These are phyloP conservation scores for Artemisia annua DNA, from an alignment of 129 eudicot genomes.

Conservation along the genomic window DNA sequence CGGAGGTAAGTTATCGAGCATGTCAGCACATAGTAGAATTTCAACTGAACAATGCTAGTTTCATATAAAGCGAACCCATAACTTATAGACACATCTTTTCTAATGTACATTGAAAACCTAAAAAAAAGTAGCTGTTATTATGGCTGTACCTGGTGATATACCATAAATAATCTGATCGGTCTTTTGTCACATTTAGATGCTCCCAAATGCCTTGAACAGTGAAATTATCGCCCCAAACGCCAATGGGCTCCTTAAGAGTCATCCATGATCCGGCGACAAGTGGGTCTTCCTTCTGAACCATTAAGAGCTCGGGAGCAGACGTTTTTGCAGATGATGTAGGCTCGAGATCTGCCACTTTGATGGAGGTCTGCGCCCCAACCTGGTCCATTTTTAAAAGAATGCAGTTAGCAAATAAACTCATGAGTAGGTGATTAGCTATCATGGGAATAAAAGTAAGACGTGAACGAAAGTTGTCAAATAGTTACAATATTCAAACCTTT, in stretches of 20 bases:
- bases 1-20: neutral
- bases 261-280: too few relatives aligned
- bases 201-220: slow-evolving; percentile 80
- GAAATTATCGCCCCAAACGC: slow-evolving; percentile 69
- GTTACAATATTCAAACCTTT: neutral
- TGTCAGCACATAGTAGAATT: neutral
- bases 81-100: too few relatives aligned
- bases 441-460: neutral
- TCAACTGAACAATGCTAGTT: slow-evolving; percentile 1
- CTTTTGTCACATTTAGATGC: slow-evolving; percentile 92
- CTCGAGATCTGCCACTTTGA: slow-evolving; percentile 45
- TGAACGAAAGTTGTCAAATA: slow-evolving; percentile 6
- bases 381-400: slow-evolving; percentile 28
- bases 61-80: too few relatives aligned
- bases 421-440: neutral
- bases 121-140: neutral
- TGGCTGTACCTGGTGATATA: slow-evolving; percentile 68
- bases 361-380: slow-evolving; percentile 90
- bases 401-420: slow-evolving; percentile 2
- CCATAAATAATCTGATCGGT: slow-evolving; percentile 89
- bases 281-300: slow-evolving; percentile 16
- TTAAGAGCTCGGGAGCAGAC: slow-evolving; percentile 22
- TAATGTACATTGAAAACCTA: neutral
- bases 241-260: slow-evolving; percentile 42
- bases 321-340: slow-evolving; percentile 26